Evolutionary conservation across 2,329 filamentous ascomycete species (phyloP).

Genomic region (Tricladium varicosporioides): DNA sequence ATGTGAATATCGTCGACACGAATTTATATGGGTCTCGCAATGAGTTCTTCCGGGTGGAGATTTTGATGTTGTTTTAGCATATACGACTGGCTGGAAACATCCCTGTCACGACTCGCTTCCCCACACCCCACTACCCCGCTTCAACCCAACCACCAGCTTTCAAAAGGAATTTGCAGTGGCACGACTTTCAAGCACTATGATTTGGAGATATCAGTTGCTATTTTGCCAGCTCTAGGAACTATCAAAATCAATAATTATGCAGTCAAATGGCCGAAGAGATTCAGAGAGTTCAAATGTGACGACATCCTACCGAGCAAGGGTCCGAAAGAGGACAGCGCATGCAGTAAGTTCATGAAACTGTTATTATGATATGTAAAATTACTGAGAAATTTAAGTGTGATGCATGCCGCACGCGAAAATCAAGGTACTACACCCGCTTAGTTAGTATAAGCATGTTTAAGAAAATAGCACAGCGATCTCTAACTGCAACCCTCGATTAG

Average conservation of each 20-base stretch:
- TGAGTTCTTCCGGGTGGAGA: not conserved
- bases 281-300: conserved; percentile 20
- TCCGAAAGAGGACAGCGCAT: conserved; percentile 23
- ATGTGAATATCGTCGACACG: too few species aligned
- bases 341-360: conserved; percentile 9
- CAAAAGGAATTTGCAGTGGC: not conserved
- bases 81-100: not conserved
- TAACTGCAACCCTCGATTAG: conserved; percentile 1
- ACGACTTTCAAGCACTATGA: not conserved
- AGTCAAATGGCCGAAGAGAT: conserved; percentile 17
- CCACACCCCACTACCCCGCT: not conserved
- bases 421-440: conserved; percentile 5
- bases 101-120: not conserved
- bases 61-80: not conserved
- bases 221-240: not conserved
- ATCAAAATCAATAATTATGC: conserved; percentile 1
- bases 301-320: conserved; percentile 18
- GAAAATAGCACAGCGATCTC: not conserved
- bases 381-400: conserved; percentile 13
- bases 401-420: conserved; percentile 20
- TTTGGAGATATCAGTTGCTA: not conserved
- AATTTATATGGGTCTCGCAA: too few species aligned
- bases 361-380: not conserved
- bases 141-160: not conserved
- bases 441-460: not conserved